A percentile compares a stretch with the other conserved stretches of the same genome.
phyloP scores from a whole-genome alignment of 1,284 basidiomycete species.

The Volvariella volvacea region DNA sequence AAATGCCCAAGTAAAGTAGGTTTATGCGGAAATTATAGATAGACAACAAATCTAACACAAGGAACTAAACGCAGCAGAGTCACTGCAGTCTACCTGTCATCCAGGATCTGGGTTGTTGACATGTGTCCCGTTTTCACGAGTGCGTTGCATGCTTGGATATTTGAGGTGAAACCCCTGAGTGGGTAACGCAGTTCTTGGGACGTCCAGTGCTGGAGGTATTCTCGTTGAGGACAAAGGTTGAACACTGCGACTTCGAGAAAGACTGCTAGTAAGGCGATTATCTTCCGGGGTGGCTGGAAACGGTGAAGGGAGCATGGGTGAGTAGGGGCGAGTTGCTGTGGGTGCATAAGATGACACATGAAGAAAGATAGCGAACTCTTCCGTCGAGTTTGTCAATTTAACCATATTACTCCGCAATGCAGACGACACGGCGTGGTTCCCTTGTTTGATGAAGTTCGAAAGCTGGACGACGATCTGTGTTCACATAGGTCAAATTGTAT shows the following conservation, averaged over 20 bases:
- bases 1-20: no score
- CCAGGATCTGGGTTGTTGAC: neutral
- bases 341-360: slow-evolving; percentile 76
- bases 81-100: no score
- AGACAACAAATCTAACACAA: no score
- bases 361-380: slow-evolving; percentile 72
- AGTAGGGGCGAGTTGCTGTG: slow-evolving; percentile 46
- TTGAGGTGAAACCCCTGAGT: neutral
- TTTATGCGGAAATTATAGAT: no score
- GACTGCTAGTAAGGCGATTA: slow-evolving; percentile 36
- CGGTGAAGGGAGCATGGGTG: slow-evolving; percentile 39
- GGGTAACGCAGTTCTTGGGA: neutral
- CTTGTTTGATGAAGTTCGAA: slow-evolving; percentile 57
- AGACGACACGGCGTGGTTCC: slow-evolving; percentile 47
- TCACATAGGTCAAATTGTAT: slow-evolving; percentile 9
- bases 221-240: slow-evolving; percentile 18
- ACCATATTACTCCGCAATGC: slow-evolving; percentile 60
- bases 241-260: slow-evolving; percentile 57
- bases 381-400: slow-evolving; percentile 67
- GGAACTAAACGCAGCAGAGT: no score
- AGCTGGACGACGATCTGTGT: slow-evolving; percentile 64
- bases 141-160: neutral
- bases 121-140: neutral
- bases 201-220: neutral
- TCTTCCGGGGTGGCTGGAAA: slow-evolving; percentile 9